Percentiles rank a stretch among this genome's conserved stretches.
These are phyloP conservation scores for Hortaea sp. DNA, from an alignment of 2,329 filamentous ascomycete genomes.

Conservation along the genomic window DNA sequence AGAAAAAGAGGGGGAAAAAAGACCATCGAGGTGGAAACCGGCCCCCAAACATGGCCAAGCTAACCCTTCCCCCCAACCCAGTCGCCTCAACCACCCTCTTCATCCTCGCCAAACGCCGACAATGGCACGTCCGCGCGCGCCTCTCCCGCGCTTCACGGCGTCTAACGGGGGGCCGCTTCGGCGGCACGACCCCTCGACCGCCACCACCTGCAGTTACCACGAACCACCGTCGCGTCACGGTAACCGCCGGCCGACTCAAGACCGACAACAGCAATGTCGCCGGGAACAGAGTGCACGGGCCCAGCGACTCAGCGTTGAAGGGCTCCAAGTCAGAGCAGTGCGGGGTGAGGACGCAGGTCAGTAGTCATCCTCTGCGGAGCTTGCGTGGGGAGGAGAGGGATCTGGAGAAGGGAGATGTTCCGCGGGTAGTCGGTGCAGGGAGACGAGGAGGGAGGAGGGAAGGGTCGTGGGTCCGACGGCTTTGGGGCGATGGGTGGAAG, in stretches of 20 bases:
- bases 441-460: conserved; percentile 6
- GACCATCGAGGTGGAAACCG: not conserved
- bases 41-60: not conserved
- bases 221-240: too few relatives aligned
- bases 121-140: conserved; percentile 68
- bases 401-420: conserved; percentile 8
- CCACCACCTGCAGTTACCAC: too few relatives aligned
- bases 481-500: conserved; percentile 21
- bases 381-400: conserved; percentile 13
- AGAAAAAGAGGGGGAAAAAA: too few relatives aligned
- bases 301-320: too few relatives aligned
- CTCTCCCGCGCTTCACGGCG: conserved; percentile 53
- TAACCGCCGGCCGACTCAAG: too few relatives aligned
- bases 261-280: too few relatives aligned
- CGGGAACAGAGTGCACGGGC: not conserved
- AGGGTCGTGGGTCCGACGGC: conserved; percentile 10
- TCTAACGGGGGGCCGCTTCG: conserved; percentile 30
- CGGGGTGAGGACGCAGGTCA: too few relatives aligned
- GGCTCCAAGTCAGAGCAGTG: too few relatives aligned
- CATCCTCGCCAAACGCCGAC: conserved; percentile 72
- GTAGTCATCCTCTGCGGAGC: too few relatives aligned
- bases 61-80: conserved; percentile 27
- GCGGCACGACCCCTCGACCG: not conserved
- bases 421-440: not conserved
- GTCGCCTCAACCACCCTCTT: conserved; percentile 59